These are phyloP conservation scores for Stellera chamaejasme DNA, from an alignment of 345 rosid species.

Conservation along the genomic window DNA sequence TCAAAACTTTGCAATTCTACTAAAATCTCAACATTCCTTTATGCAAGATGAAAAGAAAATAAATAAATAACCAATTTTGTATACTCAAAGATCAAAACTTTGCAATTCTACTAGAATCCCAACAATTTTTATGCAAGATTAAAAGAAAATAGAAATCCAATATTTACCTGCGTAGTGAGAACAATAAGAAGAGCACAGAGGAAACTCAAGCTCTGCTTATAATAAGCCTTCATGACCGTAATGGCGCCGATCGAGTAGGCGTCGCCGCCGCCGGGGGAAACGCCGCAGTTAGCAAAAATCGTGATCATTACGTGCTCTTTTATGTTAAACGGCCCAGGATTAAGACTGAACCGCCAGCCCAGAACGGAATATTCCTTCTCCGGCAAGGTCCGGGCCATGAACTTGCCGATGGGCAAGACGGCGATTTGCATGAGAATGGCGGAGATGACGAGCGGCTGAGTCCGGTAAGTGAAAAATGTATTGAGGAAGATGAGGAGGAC, in stretches of 20 bases:
- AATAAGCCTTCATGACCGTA: slow-evolving; percentile 94
- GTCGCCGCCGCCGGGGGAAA: slow-evolving; percentile 85
- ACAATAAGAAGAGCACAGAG: slow-evolving; percentile 73
- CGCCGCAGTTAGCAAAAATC: slow-evolving; percentile 92
- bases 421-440: slow-evolving; percentile 97
- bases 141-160: background rate
- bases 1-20: background rate
- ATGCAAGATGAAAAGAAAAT: background rate
- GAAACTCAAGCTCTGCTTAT: slow-evolving; percentile 71
- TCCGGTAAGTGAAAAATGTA: slow-evolving; percentile 98
- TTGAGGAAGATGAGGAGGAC: slow-evolving; percentile 78
- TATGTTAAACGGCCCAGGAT: slow-evolving; percentile 94
- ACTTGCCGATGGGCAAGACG: slow-evolving; percentile 82
- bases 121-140: background rate
- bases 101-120: background rate
- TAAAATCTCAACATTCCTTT: background rate
- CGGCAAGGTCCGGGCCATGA: slow-evolving; percentile 79
- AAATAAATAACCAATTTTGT: background rate
- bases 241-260: slow-evolving; percentile 98
- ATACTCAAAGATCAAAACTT: slow-evolving; percentile 2
- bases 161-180: slow-evolving; percentile 73
- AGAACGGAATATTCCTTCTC: slow-evolving; percentile 29
- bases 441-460: slow-evolving; percentile 92
- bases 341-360: slow-evolving; percentile 57
- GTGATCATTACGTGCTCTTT: slow-evolving; percentile 98